Base-by-base conservation (phyloP, 2,329 filamentous ascomycete species). In the Calonectria honghensis region DNA sequence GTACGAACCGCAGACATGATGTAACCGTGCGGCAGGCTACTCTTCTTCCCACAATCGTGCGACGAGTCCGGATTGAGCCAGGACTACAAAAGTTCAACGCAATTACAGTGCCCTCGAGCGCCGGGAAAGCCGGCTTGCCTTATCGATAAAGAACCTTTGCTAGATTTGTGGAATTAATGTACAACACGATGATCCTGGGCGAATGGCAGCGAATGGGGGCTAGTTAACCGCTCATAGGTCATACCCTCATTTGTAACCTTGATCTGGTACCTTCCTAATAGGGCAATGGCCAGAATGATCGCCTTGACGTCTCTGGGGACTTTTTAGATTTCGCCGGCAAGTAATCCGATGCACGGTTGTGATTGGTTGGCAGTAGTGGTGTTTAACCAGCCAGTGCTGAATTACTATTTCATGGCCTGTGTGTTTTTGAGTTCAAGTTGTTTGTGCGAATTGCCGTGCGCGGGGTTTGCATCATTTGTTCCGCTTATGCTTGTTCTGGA, bases 101-200 rank as follows among this genome's bases (percentile, higher is more conserved):
- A 39, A 29, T 41, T 9, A 29, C 24, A 24, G 24, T 24, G 24
- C 37, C 13, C 35, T 63, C 57, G 24, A 29, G 24, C 41, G 39
- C 14, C 35, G 35, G 57, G 5, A 63, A 24, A 37, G 37, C 14
- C 57, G 57, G 57, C 52, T 63, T 41, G 35, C 57, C 57, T 24
- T 63, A 37, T 63, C 35, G 57, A 63, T 63, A 41, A 41, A 18
- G 35, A 37, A 37, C 35, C 57, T 63, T 63, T 63, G 57, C n/a
- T 63, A 27, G 57, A 45, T 63, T 63, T 41, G 57, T 63, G 57
- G 57, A 41, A 63, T 41, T 29, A 39, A 63, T 27, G 39, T 16
- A 14, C 37, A 29, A 41, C 29, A 41, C 37, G 27, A 41, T 6
- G 32, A 63, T 63, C 57, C 54, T 37, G 29, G 57, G 14, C 37